These are phyloP conservation scores for Oropetium thomaeum DNA, from an alignment of 176 grass and related monocot genomes.

Conservation along the genomic window DNA sequence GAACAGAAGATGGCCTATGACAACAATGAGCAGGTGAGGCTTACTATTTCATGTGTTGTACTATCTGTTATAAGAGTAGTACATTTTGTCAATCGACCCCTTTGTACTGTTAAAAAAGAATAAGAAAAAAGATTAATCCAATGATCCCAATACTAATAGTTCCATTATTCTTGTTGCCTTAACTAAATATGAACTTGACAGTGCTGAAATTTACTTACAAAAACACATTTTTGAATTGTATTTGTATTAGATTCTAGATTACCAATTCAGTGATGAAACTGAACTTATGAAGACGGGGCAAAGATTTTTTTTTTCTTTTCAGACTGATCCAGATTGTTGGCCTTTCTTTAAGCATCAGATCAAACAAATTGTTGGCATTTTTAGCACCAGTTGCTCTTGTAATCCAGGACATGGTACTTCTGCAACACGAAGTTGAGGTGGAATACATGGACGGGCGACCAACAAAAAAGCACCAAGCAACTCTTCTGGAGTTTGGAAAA, in stretches of 20 bases:
- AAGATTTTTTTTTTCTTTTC: background rate
- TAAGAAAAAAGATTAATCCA: background rate
- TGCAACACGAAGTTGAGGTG: slow-evolving; percentile 87
- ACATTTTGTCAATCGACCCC: background rate
- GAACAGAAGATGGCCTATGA: slow-evolving; percentile 76
- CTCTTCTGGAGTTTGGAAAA: slow-evolving; percentile 78
- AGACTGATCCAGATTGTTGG: no score
- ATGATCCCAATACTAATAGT: background rate
- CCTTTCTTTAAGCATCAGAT: no score
- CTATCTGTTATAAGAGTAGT: background rate
- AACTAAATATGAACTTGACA: background rate
- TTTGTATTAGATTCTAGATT: background rate
- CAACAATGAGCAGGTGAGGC: slow-evolving; percentile 61
- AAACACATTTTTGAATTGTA: background rate
- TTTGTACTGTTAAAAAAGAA: background rate
- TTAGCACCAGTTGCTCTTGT: background rate
- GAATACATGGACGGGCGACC: slow-evolving; percentile 61
- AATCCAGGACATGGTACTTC: slow-evolving; percentile 91
- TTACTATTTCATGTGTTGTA: slow-evolving; percentile 18
- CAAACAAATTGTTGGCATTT: background rate
- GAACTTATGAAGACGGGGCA: background rate
- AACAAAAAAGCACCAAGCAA: slow-evolving; percentile 70
- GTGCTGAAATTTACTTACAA: background rate
- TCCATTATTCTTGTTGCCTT: background rate
- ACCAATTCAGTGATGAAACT: background rate